Base-by-base conservation (phyloP, 345 rosid species). In the Pseudoturritis turrita region DNA sequence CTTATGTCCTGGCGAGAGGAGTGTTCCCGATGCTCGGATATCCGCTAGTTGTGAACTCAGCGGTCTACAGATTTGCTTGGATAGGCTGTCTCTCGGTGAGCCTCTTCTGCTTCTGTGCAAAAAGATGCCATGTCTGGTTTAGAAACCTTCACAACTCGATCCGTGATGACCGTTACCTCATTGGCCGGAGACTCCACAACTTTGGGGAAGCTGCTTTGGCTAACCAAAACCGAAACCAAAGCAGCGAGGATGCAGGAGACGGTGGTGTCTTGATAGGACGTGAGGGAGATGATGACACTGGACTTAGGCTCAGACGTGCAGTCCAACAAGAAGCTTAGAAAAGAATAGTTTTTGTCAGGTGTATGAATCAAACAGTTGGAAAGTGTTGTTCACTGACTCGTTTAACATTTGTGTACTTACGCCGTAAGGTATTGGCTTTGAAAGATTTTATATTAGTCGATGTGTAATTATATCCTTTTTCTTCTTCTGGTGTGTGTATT, bases 81-180 rank as follows among this genome's bases (percentile, higher is more conserved):
- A 68, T 96, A 66, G 97, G 99, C 37, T 96, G 97, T 81, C 98
- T 96, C 21, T 73, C 80, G 60, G 82, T 92, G 72, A 90, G 96
- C 60, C 40, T 83, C 12, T 21, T 90, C 33, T 90, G 88, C 83
- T 90, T 90, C 59, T 92, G 98, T 3, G 93, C 90, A 7, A 96
- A 86, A 73, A 86, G 96, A 75, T 90, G 88, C 75, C 98, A 87
- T 52, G 88, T 87, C 68, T 92, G 96, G 97, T 92, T 92, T 85
- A 88, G 96, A 35, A 96, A 96, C 85, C 99, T 96, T 58, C 99
- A 96, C 88, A 96, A 96, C 81, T 87, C 97, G 29, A 92, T 96
- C 52, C 89, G 97, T 2, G 98, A 96, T 68, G 99, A 96, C 71
- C 90, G 96, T 25, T 96, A 96, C 72, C 96, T 96, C 61, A 58